Base-by-base conservation (phyloP, 768 basidiomycete species). In the Mycena kentingensis region DNA sequence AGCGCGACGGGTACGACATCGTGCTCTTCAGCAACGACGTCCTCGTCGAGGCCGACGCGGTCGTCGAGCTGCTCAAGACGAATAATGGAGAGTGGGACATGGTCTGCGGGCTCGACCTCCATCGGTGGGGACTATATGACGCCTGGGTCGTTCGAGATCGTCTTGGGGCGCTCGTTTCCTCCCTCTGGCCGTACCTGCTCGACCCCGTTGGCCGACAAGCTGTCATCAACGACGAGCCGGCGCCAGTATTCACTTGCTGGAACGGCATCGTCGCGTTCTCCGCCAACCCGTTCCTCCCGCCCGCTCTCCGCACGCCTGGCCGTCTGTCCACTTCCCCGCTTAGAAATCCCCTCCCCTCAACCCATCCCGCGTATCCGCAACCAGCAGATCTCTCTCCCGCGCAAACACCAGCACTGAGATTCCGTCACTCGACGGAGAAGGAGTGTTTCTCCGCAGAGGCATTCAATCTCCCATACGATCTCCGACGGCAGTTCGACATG, bases 221-320 rank as follows among this genome's bases (percentile, higher is more conserved):
- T 3, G 67, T 77, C 59, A 62, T 67, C 44, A 55, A 46, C 11
- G 76, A 72, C 29, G 67, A 70, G 13, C 73, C 77, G 11, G 76
- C 68, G 2, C 75, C 77, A 10, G 76, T 76, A 5, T 73, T 75
- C 50, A 54, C 73, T 0, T 77, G 76, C 61, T 77, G 76, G 76
- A 77, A 77, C 44, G 77, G 77, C 27, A 73, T 77, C 55, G 66
- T 67, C 42, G 70, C 70, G 3, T 71, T 77, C 57, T 37, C 57
- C 8, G 70, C 76, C 0, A 76, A 77, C 44, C 74, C 76, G 4
- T 38, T 77, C 26, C 65, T 76, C 26, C 75, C 76, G 13, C 51
- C 73, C 29, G 52, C 66, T 41, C 65, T 75, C 5, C 75, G 76
- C 34, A 58, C 43, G 7, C 46, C 53, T 11, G 57, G 53, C 10